Evolutionary conservation across 2,329 filamentous ascomycete species (phyloP), one percentile per base, ranked within the genome.

Genomic region (Trichoderma sp.): DNA sequence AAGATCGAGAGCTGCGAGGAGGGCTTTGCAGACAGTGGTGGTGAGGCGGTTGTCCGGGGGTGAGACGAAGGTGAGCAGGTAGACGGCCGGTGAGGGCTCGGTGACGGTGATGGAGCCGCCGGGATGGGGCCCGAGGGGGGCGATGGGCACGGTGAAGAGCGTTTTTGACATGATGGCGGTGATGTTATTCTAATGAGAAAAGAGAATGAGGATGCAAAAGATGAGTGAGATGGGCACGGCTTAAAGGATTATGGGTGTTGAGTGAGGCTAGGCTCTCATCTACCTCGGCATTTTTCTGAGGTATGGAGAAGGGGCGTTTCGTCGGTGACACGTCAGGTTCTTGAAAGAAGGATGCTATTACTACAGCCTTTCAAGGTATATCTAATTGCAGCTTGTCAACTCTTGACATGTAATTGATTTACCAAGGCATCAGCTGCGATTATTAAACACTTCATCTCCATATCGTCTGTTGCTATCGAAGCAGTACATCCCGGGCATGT

Each of bases 31-130:
- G 75, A 94, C 91, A 49, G 85, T 81, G 1, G 89, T 88, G 1
- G 89, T 90, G 57, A 95, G 85, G 47, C 92, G 88, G 81, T 95
- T 96, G 81, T 96, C 92, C 1, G 89, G 88, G 1, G 90, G 88
- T 11, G 89, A 90, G 68, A 82, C 82, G 78, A 92, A 91, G 31
- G 90, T 91, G 35, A 95, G 84, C 29, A 95, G 83, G 80, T 96
- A 96, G 76, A 93, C 85, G 49, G 81, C 77, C 4, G 86, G 82
- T 16, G 83, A 79, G 1, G 91, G 89, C 66, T 86, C 81, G 13
- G 89, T 90, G 83, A 88, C 89, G 72, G 85, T 81, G 72, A 94
- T 86, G 72, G 80, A 80, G 75, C 90, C 90, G 73, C 85, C 85
- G 11, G 81, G 80, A 76, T 85, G 81, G 64, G 78, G 70, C 64